Evolutionary conservation across 306 rosid species (phyloP).

Genomic region (Leucaena leucocephala): DNA sequence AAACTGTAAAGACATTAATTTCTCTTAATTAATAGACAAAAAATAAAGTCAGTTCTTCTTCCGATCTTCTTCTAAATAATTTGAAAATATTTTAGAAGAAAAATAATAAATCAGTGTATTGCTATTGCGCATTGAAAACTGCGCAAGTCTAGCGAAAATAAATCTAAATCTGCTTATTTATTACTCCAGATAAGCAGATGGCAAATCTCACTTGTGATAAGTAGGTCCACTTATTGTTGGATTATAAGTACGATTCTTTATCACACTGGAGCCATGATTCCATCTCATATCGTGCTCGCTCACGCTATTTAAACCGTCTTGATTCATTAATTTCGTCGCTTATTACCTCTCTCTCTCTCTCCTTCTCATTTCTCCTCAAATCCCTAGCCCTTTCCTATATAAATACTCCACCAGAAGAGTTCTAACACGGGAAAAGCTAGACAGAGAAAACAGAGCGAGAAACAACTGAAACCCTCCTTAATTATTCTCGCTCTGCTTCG

Average conservation of each 20-base stretch:
- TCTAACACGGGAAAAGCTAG: conserved; percentile 52
- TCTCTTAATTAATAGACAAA: not conserved
- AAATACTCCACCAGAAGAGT: conserved; percentile 69
- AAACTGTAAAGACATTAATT: not conserved
- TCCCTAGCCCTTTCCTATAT: conserved; percentile 82
- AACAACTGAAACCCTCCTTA: conserved; percentile 46
- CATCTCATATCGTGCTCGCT: conserved; percentile 51
- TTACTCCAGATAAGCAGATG: rapidly evolving
- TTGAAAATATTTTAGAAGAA: not conserved
- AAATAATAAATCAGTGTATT: conserved; percentile 21
- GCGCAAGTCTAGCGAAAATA: conserved; percentile 52
- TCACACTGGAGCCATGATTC: conserved; percentile 19
- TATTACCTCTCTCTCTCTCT: conserved; percentile 48
- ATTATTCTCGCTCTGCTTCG: conserved; percentile 44
- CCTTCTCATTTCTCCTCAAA: conserved; percentile 58
- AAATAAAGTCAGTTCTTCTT: not conserved
- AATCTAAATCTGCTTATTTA: conserved; percentile 50
- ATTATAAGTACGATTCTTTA: not conserved
- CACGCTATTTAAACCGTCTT: conserved; percentile 88
- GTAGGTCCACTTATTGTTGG: not conserved
- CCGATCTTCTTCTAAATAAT: not conserved
- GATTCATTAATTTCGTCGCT: conserved; percentile 72
- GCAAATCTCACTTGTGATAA: not conserved
- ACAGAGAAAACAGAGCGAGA: conserved; percentile 82
- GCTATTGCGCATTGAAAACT: conserved; percentile 38